Evolutionary conservation across 1,284 basidiomycete species (phyloP).

Genomic region (Pterulicium gracile): DNA sequence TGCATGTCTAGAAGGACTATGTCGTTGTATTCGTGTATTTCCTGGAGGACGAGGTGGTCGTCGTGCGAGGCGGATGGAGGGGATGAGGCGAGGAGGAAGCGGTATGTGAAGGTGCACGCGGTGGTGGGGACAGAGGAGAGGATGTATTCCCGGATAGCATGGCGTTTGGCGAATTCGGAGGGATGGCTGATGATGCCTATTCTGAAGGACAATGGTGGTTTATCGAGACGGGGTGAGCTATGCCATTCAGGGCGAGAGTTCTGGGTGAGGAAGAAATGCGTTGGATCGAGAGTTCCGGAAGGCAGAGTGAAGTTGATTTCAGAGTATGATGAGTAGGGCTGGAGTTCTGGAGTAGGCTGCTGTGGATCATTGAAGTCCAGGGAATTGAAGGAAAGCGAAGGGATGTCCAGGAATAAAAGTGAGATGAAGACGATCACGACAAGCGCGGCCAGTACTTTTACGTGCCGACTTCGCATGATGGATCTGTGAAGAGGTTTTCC

Average conservation of each 20-base stretch:
- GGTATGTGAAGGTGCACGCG: background rate
- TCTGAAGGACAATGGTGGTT: background rate
- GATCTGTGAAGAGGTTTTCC: too few species aligned
- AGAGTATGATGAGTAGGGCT: background rate
- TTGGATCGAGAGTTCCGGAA: background rate
- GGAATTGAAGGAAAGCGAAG: background rate
- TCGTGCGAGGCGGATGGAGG: background rate
- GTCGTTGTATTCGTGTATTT: background rate
- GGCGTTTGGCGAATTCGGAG: background rate
- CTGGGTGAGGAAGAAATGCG: background rate
- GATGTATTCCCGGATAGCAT: background rate
- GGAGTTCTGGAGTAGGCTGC: background rate
- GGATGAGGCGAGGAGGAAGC: background rate
- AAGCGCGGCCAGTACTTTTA: too few species aligned
- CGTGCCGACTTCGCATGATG: too few species aligned
- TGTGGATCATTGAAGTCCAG: too few species aligned
- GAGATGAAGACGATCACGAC: background rate
- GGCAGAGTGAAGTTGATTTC: background rate
- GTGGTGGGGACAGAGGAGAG: background rate
- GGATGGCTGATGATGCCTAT: conserved; percentile 1
- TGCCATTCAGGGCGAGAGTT: background rate
- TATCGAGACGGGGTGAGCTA: background rate
- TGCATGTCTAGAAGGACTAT: background rate
- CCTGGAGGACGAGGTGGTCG: background rate
- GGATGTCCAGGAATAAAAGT: background rate